Evolutionary conservation across 305 asterid species (phyloP).

Genomic region (Solanum hybrid): DNA sequence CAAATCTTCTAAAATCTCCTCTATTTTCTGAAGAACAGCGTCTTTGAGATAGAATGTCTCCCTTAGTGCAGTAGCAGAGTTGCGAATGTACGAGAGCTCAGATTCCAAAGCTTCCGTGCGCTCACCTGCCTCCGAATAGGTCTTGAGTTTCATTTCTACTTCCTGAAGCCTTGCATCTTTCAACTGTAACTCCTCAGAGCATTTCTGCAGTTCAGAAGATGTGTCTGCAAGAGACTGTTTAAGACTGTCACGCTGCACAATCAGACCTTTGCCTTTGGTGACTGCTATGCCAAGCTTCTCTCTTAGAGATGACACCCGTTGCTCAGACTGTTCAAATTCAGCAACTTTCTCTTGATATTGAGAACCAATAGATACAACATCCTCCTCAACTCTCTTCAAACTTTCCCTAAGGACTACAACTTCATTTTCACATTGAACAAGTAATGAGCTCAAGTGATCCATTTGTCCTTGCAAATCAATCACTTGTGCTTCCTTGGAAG

Average conservation of each 20-base stretch:
- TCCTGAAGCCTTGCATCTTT: slow-evolving; percentile 72
- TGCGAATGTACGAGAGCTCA: slow-evolving; percentile 95
- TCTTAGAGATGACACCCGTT: slow-evolving; percentile 76
- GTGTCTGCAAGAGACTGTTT: slow-evolving; percentile 79
- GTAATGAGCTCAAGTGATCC: slow-evolving; percentile 42
- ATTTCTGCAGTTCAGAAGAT: slow-evolving; percentile 66
- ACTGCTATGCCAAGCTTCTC: slow-evolving; percentile 97
- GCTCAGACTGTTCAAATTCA: slow-evolving; percentile 88
- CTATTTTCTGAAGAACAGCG: slow-evolving; percentile 87
- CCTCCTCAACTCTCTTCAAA: slow-evolving; percentile 51
- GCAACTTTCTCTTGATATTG: slow-evolving; percentile 52
- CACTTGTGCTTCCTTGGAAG: slow-evolving; percentile 47
- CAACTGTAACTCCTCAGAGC: slow-evolving; percentile 60
- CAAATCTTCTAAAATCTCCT: slow-evolving; percentile 90
- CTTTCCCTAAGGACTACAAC: slow-evolving; percentile 51
- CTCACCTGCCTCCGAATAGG: slow-evolving; percentile 91
- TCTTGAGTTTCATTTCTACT: slow-evolving; percentile 73
- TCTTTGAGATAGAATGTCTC: slow-evolving; percentile 98
- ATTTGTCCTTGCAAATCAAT: slow-evolving; percentile 45
- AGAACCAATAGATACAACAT: slow-evolving; percentile 34
- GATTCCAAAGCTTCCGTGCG: slow-evolving; percentile 98
- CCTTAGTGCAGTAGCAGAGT: slow-evolving; percentile 88
- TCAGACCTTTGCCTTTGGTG: slow-evolving; percentile 92
- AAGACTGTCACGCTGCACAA: slow-evolving; percentile 83
- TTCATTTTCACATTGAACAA: slow-evolving; percentile 58